phyloP scores from a whole-genome alignment of 1,284 basidiomycete genomes.

The Malassezia pachydermatis region DNA sequence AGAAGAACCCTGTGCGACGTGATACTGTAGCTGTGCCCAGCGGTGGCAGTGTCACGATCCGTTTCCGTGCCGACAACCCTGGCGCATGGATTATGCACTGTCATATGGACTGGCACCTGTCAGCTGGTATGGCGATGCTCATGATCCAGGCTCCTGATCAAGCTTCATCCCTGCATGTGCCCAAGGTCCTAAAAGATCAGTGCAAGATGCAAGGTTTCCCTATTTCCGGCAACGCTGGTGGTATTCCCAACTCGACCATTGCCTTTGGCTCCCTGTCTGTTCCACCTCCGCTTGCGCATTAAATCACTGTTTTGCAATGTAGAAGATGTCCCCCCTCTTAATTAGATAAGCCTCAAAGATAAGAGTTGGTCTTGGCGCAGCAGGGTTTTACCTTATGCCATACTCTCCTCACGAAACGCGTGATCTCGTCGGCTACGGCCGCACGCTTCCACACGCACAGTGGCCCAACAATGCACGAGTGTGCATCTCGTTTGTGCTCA shows the following conservation, averaged over 20 bases:
- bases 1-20: slow-evolving; percentile 66
- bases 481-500: slow-evolving; percentile 48
- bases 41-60: slow-evolving; percentile 58
- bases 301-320: no score
- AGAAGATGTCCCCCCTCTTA: no score
- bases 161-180: slow-evolving; percentile 38
- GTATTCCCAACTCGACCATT: slow-evolving; percentile 25
- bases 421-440: slow-evolving; percentile 47
- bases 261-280: no score
- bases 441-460: slow-evolving; percentile 43
- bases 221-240: slow-evolving; percentile 42
- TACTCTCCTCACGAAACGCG: slow-evolving; percentile 29
- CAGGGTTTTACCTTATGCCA: no score
- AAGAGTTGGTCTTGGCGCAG: no score
- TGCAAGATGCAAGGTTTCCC: slow-evolving; percentile 61
- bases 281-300: no score
- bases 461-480: slow-evolving; percentile 50
- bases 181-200: slow-evolving; percentile 59
- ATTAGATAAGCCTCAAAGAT: no score
- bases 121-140: slow-evolving; percentile 63
- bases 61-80: slow-evolving; percentile 67
- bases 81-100: slow-evolving; percentile 58
- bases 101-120: slow-evolving; percentile 56
- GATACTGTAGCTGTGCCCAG: slow-evolving; percentile 58
- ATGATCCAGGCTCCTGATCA: slow-evolving; percentile 64